Conservation (phyloP, 305 asterid genomes). For the Andrographis paniculata region DNA sequence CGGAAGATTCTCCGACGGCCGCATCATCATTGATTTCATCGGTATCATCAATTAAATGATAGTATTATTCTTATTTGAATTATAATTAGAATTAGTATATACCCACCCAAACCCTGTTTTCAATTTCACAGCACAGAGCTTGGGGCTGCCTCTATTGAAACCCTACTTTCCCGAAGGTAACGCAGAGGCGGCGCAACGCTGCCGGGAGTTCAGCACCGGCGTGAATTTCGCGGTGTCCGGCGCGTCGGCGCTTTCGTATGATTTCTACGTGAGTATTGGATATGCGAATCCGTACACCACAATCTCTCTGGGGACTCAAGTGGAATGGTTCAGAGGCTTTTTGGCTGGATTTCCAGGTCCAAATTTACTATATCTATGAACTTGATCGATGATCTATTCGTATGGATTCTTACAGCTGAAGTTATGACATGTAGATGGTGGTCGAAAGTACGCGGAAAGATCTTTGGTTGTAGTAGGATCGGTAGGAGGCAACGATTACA, state of each 20-base stretch:
- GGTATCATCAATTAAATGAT: too few relatives aligned
- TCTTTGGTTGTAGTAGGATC: too few relatives aligned
- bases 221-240: conserved; percentile 62
- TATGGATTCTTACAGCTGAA: too few relatives aligned
- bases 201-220: conserved; percentile 27
- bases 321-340: conserved; percentile 37
- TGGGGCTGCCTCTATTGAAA: conserved; percentile 41
- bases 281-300: conserved; percentile 23
- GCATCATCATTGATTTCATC: too few relatives aligned
- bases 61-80: too few relatives aligned
- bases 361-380: too few relatives aligned
- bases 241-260: conserved; percentile 40
- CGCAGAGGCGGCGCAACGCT: conserved; percentile 4
- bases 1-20: too few relatives aligned
- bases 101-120: conserved; percentile 20
- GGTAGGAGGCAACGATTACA: too few relatives aligned
- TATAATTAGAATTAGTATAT: conserved; percentile 27
- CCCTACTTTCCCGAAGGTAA: conserved; percentile 26
- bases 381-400: too few relatives aligned
- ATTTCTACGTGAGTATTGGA: conserved; percentile 28
- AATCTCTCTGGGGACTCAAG: conserved; percentile 35
- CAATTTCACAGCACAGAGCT: conserved; percentile 33
- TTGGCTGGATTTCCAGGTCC: conserved; percentile 29
- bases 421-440: too few relatives aligned
- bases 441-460: too few relatives aligned